phyloP scores from a whole-genome alignment of 768 basidiomycete genomes.

The Amanita polypyramis region DNA sequence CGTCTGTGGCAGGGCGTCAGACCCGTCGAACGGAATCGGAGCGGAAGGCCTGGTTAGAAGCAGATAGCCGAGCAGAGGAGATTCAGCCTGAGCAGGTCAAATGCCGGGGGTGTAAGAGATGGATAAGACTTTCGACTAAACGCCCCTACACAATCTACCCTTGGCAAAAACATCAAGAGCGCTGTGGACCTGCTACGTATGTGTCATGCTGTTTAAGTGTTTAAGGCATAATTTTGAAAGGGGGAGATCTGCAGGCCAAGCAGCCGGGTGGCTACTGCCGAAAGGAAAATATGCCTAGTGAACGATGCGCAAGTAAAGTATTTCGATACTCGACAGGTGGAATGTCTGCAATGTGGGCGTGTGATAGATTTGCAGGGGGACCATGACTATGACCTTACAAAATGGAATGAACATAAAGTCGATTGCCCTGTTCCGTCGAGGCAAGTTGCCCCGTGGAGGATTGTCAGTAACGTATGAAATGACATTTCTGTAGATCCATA shows the following conservation, averaged over 20 bases:
- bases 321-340: conserved; percentile 33
- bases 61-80: conserved; percentile 41
- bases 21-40: conserved; percentile 27
- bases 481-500: neutral
- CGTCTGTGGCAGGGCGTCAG: conserved; percentile 14
- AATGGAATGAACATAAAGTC: conserved; percentile 55
- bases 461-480: neutral
- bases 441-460: conserved; percentile 10
- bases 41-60: conserved; percentile 39
- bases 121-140: conserved; percentile 42
- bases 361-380: conserved; percentile 35
- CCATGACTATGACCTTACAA: conserved; percentile 47
- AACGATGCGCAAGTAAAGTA: conserved; percentile 53
- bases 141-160: conserved; percentile 33
- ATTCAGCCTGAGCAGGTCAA: conserved; percentile 40
- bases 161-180: conserved; percentile 44
- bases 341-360: conserved; percentile 41
- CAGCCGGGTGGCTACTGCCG: conserved; percentile 49
- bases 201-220: conserved; percentile 6
- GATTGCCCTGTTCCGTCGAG: conserved; percentile 24
- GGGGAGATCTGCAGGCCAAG: conserved; percentile 30
- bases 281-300: conserved; percentile 49
- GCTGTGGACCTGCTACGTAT: conserved; percentile 36
- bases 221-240: neutral
- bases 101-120: conserved; percentile 53